A percentile compares a stretch with the other conserved stretches of the same genome.
phyloP scores from a whole-genome alignment of 768 basidiomycete genomes.

The Hirschioporus abietinus region DNA sequence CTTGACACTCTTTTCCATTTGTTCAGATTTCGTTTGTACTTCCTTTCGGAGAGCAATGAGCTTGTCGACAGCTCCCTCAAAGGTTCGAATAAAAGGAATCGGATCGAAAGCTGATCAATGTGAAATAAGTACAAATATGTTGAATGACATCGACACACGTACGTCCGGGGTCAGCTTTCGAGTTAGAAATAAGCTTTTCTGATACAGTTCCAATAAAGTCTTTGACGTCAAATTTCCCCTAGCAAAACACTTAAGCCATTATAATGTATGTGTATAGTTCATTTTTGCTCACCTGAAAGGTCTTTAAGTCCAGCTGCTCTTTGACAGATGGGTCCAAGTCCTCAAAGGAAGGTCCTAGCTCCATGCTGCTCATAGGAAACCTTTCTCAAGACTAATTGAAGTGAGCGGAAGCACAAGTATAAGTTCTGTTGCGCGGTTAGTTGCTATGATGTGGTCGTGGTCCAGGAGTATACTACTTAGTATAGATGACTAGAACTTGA shows the following conservation, averaged over 20 bases:
- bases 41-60: slow-evolving; percentile 85
- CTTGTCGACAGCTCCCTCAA: slow-evolving; percentile 86
- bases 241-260: slow-evolving; percentile 12
- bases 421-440: background rate
- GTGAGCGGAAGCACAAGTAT: background rate
- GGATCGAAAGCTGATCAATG: slow-evolving; percentile 76
- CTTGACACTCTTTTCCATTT: slow-evolving; percentile 87
- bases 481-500: background rate
- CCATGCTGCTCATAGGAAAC: slow-evolving; percentile 14
- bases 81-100: slow-evolving; percentile 86
- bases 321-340: slow-evolving; percentile 46
- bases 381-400: background rate
- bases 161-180: slow-evolving; percentile 81
- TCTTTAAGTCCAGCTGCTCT: slow-evolving; percentile 32
- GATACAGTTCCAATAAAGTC: slow-evolving; percentile 83
- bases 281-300: slow-evolving; percentile 30
- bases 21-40: slow-evolving; percentile 85
- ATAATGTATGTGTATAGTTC: slow-evolving; percentile 3
- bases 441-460: background rate
- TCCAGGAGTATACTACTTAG: background rate
- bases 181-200: slow-evolving; percentile 83
- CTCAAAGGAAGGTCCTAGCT: slow-evolving; percentile 18
- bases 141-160: slow-evolving; percentile 30
- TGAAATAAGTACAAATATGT: background rate
- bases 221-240: slow-evolving; percentile 91